Evolutionary conservation across 495 filamentous ascomycete genomes (phyloP).

Genomic region (Evernia prunastri): DNA sequence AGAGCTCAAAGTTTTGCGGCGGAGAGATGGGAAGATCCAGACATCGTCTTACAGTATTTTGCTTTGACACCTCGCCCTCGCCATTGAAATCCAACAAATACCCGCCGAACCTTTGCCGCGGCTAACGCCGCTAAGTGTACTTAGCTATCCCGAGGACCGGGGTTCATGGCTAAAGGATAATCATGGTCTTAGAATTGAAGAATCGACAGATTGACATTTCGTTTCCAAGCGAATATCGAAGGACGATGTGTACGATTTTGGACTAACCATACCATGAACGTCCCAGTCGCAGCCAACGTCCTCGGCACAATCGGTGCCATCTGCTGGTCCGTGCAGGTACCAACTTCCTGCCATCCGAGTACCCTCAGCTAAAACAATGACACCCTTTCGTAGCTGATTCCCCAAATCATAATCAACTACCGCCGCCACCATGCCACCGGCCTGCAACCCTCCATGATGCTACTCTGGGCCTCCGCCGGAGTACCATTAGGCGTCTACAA

Average conservation of each 20-base stretch:
- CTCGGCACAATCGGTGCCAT: slow-evolving; percentile 25
- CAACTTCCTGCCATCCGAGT: not conserved
- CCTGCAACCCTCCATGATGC: slow-evolving; percentile 59
- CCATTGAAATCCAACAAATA: too few species aligned
- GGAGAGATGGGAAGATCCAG: too few species aligned
- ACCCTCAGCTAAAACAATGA: not conserved
- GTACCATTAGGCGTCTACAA: slow-evolving; percentile 62
- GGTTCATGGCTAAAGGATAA: too few species aligned
- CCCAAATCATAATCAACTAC: slow-evolving; percentile 60
- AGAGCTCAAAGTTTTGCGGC: too few species aligned
- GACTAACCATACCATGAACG: not conserved
- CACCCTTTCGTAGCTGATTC: slow-evolving; percentile 39
- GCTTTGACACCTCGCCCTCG: too few species aligned
- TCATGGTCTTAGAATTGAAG: not conserved
- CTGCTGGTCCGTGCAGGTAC: slow-evolving; percentile 49
- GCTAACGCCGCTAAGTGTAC: not conserved
- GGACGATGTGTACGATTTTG: not conserved
- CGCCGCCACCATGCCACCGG: slow-evolving; percentile 52
- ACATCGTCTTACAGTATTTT: too few species aligned
- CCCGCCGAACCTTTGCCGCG: slow-evolving; percentile 12
- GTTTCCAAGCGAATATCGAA: not conserved
- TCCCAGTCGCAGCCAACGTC: slow-evolving; percentile 19
- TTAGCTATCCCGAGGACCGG: too few species aligned
- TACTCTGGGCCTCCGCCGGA: slow-evolving; percentile 58
- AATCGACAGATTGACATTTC: not conserved